A percentile compares a stretch with the other conserved stretches of the same genome.
phyloP scores from a whole-genome alignment of 768 basidiomycete species.

The Tylopilus subfusipes region DNA sequence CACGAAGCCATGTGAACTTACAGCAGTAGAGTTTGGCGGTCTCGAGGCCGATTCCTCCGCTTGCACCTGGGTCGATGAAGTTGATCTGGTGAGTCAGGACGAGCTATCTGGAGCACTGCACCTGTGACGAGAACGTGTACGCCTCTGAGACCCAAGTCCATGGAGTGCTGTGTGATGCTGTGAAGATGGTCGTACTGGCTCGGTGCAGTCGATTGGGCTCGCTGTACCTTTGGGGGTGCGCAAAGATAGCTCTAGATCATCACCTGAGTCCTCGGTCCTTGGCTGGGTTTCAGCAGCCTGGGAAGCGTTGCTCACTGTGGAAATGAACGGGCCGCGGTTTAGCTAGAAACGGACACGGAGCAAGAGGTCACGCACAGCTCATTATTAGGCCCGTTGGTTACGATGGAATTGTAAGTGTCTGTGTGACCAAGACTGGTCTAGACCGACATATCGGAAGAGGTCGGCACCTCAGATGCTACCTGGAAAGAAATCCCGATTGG shows the following conservation, averaged over 20 bases:
- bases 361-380: background rate
- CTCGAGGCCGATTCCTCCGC: constrained; percentile 71
- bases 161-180: constrained; percentile 8
- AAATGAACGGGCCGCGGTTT: background rate
- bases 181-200: background rate
- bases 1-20: constrained; percentile 22
- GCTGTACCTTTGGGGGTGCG: constrained; percentile 1
- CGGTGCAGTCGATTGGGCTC: background rate
- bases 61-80: constrained; percentile 48
- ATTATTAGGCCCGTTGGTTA: background rate
- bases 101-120: constrained; percentile 16
- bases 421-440: background rate
- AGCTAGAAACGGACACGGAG: background rate
- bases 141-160: constrained; percentile 56
- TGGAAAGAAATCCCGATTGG: no score
- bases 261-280: constrained; percentile 1
- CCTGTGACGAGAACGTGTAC: constrained; percentile 73
- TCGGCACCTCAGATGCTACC: background rate
- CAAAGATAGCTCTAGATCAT: constrained; percentile 8
- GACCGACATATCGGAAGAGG: background rate
- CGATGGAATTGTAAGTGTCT: background rate
- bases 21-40: constrained; percentile 56
- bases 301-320: constrained; percentile 8
- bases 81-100: background rate
- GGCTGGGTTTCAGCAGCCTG: constrained; percentile 14